Evolutionary conservation across 106 monocot species (phyloP), one percentile per base, ranked within the genome.

Genomic region (Allium cepa): DNA sequence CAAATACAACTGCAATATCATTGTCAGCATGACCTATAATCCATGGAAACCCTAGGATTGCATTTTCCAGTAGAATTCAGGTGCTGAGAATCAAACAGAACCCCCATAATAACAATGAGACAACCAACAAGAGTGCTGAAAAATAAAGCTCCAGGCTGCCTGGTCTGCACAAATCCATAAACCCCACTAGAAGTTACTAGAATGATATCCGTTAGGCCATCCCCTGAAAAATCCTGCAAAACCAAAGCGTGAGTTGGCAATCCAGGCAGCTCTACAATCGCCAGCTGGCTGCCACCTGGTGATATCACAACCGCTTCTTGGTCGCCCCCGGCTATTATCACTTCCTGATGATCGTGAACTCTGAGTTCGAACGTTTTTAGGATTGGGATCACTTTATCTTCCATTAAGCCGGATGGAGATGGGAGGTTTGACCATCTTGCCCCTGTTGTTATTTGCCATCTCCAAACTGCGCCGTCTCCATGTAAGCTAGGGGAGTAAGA

Each of bases 71-170:
- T 11, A 10, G 84, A 82, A 74, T 82, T 82, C 13, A 99, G 68
- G 63, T 99, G 78, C 79, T 90, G 97, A 46, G 83, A 77, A 18
- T 92, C 84, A 69, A 99, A 90, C 67, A 99, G 65, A 47, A 99
- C 89, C 17, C 72, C 92, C 64, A 99, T 99, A 60, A 92, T 82
- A 53, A 99, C 75, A 57, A 99, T 82, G 62, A 99, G 75, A 77
- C 92, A 92, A 10, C 97, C 89, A 11, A 99, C 92, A 28, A 92
- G 92, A 11, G 84, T 79, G 63, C 89, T 99, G 68, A 99, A 99
- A 69, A 99, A 99, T 53, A 99, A 73, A 13, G 97, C 97, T 52
- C 97, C 97, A 2, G 97, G 97, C 48, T 86, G 92, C 74, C 92
- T 81, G 50, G 78, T 84, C 80, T 92, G 97, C 15, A 82, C 79